These are phyloP conservation scores for Alternaria rosae DNA, from an alignment of 2,329 filamentous ascomycete genomes.

Conservation along the genomic window DNA sequence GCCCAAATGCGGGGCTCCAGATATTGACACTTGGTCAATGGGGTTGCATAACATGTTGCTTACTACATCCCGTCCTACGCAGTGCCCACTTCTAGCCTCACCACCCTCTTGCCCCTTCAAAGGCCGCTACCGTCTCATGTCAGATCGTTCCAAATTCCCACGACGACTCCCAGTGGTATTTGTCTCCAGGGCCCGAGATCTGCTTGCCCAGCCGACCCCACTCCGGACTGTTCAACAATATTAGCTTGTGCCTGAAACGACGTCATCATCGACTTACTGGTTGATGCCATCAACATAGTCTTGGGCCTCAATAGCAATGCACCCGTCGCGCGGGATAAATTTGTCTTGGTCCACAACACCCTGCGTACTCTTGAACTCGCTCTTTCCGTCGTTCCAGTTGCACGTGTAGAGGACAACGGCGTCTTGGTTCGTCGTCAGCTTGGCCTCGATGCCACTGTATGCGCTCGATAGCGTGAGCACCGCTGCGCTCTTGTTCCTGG, in stretches of 20 bases:
- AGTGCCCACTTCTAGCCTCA: not conserved
- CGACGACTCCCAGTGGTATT: conserved; percentile 44
- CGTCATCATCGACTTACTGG: conserved; percentile 34
- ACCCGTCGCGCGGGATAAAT: conserved; percentile 43
- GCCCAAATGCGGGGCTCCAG: conserved; percentile 25
- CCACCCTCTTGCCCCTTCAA: not conserved
- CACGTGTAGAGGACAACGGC: conserved; percentile 45
- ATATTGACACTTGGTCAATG: conserved; percentile 7
- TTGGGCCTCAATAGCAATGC: conserved; percentile 45
- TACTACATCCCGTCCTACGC: conserved; percentile 8
- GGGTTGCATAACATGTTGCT: conserved; percentile 9
- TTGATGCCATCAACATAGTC: conserved; percentile 47
- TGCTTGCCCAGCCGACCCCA: conserved; percentile 44
- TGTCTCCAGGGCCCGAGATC: conserved; percentile 40
- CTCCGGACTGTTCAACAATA: conserved; percentile 36
- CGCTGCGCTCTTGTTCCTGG: conserved; percentile 30
- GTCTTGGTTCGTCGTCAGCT: conserved; percentile 42
- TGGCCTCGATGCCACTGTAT: conserved; percentile 44
- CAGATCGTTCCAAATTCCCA: conserved; percentile 43
- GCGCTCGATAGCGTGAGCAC: conserved; percentile 38
- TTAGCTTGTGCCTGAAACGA: conserved; percentile 23
- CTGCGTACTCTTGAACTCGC: conserved; percentile 45
- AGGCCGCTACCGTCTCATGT: not conserved
- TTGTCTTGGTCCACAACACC: conserved; percentile 38
- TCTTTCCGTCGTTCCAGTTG: conserved; percentile 48